Evolutionary conservation across 208 protist species (phyloP).

Genomic region (Leishmania turanica): DNA sequence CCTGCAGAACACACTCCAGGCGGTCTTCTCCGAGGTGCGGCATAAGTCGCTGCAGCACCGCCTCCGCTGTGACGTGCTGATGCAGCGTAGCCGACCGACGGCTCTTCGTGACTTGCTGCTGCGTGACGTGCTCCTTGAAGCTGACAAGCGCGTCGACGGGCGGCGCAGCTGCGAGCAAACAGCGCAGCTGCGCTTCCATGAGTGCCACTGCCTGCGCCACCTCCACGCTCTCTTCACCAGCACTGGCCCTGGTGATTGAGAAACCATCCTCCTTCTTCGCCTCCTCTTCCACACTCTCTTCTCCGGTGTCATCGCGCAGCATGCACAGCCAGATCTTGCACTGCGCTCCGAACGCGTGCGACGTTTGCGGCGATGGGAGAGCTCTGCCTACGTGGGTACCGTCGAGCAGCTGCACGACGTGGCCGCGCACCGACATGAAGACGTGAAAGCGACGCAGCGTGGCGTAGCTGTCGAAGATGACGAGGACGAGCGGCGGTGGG

Average conservation of each 20-base stretch:
- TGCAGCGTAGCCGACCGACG: not conserved
- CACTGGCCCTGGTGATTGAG: not conserved
- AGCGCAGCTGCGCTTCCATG: constrained; percentile 21
- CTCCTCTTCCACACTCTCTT: constrained; percentile 12
- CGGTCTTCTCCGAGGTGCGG: constrained; percentile 22
- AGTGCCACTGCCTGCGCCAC: constrained; percentile 4
- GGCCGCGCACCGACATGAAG: constrained; percentile 76
- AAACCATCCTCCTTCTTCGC: constrained; percentile 4
- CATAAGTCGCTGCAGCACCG: constrained; percentile 28
- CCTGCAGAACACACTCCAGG: constrained; percentile 19
- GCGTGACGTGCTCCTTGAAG: constrained; percentile 29
- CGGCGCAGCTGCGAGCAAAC: constrained; percentile 25
- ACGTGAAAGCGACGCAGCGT: constrained; percentile 63
- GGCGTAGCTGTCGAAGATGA: constrained; percentile 66
- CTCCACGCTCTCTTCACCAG: not conserved
- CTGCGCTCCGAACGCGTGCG: constrained; percentile 21
- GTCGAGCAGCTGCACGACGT: constrained; percentile 61
- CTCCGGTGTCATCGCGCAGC: constrained; percentile 56
- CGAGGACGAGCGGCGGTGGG: constrained; percentile 36
- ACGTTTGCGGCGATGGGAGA: constrained; percentile 9
- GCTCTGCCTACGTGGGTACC: constrained; percentile 22
- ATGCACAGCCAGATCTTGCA: constrained; percentile 71
- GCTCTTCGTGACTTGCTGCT: not conserved
- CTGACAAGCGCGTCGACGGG: constrained; percentile 39
- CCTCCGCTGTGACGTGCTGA: constrained; percentile 22